Evolutionary conservation across 177 flowering plant species (phyloP), one percentile per base, ranked within the genome.

Genomic region (Vitis hybrid): DNA sequence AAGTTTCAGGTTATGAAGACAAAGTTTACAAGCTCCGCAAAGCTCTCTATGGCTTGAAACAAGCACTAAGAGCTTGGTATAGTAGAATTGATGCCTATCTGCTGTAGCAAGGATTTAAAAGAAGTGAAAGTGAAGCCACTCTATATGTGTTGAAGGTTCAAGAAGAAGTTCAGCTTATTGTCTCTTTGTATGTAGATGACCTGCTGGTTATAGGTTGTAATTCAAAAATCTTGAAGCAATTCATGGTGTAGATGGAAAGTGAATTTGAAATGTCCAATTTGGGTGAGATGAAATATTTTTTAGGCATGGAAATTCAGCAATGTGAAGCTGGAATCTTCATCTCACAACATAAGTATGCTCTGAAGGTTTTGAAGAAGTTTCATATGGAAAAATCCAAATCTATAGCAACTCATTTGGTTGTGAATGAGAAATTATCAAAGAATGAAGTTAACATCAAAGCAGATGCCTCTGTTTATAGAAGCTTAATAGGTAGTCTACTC

Each of bases 41-140:
- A 20, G 21, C 21, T 20, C 21, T 68, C 4, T 68, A 59, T 59
- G 64, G 46, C 2, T 32, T 68, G 11, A 68, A 68, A 17, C 64
- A 68, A 20, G 64, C 64, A 13, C 71, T 64, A 48, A 12, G 54
- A 20, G 64, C 64, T 3, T 68, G 20, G 56, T 68, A 68, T 9
- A 59, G n/a, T 20, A 48, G n/a, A 49, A 58, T 68, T 46, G 56
- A 68, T 49, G 15, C 53, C 5, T 50, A 61, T 30, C 11, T 69
- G 2, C 6, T 24, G 11, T 0, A 69, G 11, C 9, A 68, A 3
- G 32, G 63, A 1, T 68, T 58, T 20, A 21, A 18, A 6, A 68
- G 30, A 21, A 68, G 65, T 18, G 35, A 24, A 10, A 61, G 9
- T 14, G 59, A 61, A n/a, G 0, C 72, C 0, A 69, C 65, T 17